These are phyloP conservation scores for Fomitiporia mediterranea DNA, from an alignment of 1,284 basidiomycete genomes.

Conservation along the genomic window DNA sequence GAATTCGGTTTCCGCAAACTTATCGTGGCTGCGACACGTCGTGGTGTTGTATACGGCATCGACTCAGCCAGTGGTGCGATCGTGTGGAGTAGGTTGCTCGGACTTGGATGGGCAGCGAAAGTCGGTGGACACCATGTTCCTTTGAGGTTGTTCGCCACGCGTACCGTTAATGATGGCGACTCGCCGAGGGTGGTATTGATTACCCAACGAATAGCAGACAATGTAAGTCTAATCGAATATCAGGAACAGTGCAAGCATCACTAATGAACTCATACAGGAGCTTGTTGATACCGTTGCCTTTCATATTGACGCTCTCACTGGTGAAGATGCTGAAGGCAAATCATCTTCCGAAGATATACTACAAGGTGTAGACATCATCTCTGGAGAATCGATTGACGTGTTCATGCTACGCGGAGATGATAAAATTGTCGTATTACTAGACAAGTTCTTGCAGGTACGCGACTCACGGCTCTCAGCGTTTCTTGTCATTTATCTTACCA, in stretches of 20 bases:
- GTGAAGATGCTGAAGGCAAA: slow-evolving; percentile 43
- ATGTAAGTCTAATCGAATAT: slow-evolving; percentile 39
- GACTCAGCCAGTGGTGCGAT: slow-evolving; percentile 75
- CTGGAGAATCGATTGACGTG: slow-evolving; percentile 53
- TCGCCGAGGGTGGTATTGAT: slow-evolving; percentile 58
- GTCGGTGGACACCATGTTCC: slow-evolving; percentile 52
- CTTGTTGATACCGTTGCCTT: slow-evolving; percentile 69
- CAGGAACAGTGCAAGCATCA: slow-evolving; percentile 7
- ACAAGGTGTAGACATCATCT: slow-evolving; percentile 55
- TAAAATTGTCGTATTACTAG: slow-evolving; percentile 56
- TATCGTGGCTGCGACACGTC: slow-evolving; percentile 65
- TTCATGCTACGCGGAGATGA: slow-evolving; percentile 45
- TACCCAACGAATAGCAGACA: slow-evolving; percentile 53
- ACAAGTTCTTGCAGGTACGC: slow-evolving; percentile 62
- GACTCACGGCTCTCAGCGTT: no score
- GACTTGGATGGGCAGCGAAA: slow-evolving; percentile 56
- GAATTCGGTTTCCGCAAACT: slow-evolving; percentile 87
- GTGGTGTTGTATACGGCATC: slow-evolving; percentile 79
- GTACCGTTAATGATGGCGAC: slow-evolving; percentile 44
- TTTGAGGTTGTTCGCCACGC: slow-evolving; percentile 51
- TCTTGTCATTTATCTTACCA: neutral
- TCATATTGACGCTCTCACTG: slow-evolving; percentile 77
- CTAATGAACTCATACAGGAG: slow-evolving; percentile 32
- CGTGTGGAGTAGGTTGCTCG: slow-evolving; percentile 72
- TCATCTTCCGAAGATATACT: slow-evolving; percentile 34